phyloP scores from a whole-genome alignment of 148 eudicot genomes.

The Selenicereus undatus region DNA sequence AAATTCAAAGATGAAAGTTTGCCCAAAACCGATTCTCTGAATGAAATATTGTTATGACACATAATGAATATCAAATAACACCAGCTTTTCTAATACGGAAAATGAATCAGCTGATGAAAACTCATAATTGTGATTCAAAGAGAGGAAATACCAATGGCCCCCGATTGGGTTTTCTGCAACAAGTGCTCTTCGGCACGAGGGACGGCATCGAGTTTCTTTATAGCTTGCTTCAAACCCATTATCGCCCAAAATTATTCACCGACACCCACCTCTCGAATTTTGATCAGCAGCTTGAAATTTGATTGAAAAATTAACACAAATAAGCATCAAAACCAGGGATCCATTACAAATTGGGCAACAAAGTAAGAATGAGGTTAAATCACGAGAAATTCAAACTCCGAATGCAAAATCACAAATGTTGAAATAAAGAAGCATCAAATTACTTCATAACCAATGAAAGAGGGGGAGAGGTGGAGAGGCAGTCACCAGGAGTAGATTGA shows the following conservation, averaged over 20 bases:
- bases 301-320: background rate
- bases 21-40: too few relatives aligned
- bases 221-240: conserved; percentile 86
- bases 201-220: conserved; percentile 79
- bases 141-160: conserved; percentile 65
- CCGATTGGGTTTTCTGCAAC: conserved; percentile 87
- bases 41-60: too few relatives aligned
- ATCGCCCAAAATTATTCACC: conserved; percentile 2
- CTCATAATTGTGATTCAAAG: background rate
- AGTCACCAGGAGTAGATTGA: background rate
- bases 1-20: too few relatives aligned
- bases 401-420: background rate
- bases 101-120: background rate
- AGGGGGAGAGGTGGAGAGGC: background rate
- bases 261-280: conserved; percentile 12
- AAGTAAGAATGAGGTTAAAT: background rate
- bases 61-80: too few relatives aligned
- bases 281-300: conserved; percentile 12
- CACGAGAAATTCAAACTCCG: background rate
- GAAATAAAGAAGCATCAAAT: background rate
- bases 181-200: conserved; percentile 96
- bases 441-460: background rate
- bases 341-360: background rate
- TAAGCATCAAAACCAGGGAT: background rate
- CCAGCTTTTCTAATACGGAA: too few relatives aligned